These are phyloP conservation scores for Pythium vanterpoolii DNA, from an alignment of 352 stramenopile genomes.

Conservation along the genomic window DNA sequence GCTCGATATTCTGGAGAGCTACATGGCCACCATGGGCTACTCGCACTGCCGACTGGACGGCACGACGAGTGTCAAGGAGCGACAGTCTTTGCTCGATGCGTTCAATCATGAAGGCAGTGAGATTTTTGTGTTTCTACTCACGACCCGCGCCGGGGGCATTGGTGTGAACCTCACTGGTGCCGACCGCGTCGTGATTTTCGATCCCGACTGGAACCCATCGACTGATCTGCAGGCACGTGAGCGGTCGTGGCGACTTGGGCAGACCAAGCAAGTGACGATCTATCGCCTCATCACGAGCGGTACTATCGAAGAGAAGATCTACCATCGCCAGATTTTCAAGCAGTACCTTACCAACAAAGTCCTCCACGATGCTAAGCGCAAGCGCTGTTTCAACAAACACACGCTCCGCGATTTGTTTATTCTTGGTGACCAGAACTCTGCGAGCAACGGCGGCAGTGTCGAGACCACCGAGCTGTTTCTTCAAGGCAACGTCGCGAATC, in stretches of 20 bases:
- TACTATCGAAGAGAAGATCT: slow-evolving; percentile 99
- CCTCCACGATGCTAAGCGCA: slow-evolving; percentile 95
- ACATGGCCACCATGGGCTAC: slow-evolving; percentile 84
- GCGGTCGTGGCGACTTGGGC: slow-evolving; percentile 94
- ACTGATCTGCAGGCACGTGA: slow-evolving; percentile 96
- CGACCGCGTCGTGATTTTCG: slow-evolving; percentile 96
- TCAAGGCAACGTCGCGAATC: slow-evolving; percentile 77
- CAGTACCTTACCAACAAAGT: slow-evolving; percentile 97
- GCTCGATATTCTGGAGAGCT: slow-evolving; percentile 96
- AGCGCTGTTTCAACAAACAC: slow-evolving; percentile 96
- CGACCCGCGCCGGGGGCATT: slow-evolving; percentile 93
- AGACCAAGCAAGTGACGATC: slow-evolving; percentile 85
- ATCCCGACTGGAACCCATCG: slow-evolving; percentile 99
- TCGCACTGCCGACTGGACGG: slow-evolving; percentile 96
- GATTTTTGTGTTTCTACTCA: slow-evolving; percentile 80
- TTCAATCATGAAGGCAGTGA: slow-evolving; percentile 92
- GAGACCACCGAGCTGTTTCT: slow-evolving; percentile 93
- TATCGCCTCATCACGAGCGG: slow-evolving; percentile 94
- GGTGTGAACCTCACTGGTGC: slow-evolving; percentile 96
- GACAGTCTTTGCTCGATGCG: slow-evolving; percentile 93
- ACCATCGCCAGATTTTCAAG: slow-evolving; percentile 99
- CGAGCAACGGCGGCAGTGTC: slow-evolving; percentile 47
- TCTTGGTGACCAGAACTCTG: slow-evolving; percentile 55
- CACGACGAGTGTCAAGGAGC: slow-evolving; percentile 91
- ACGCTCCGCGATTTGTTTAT: slow-evolving; percentile 96